Percentiles rank a stretch among this genome's conserved stretches.
These are phyloP conservation scores for Epichloe sibirici DNA, from an alignment of 2,329 filamentous ascomycete genomes.

Conservation along the genomic window DNA sequence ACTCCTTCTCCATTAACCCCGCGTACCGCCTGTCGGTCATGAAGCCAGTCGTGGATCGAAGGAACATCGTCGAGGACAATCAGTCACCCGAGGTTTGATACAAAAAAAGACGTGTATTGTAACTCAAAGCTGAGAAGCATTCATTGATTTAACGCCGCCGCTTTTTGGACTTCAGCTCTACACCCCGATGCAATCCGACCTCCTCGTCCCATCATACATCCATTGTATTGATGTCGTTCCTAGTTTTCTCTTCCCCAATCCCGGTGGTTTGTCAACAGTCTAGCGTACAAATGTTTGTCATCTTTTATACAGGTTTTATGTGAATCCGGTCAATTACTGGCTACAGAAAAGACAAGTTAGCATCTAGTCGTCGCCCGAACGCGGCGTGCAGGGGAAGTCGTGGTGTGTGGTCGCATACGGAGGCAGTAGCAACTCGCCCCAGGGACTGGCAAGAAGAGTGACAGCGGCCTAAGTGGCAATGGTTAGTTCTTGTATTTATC, in stretches of 20 bases:
- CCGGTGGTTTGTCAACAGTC: background rate
- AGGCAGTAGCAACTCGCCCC: conserved; percentile 55
- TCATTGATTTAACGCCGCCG: background rate
- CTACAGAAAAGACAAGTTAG: background rate
- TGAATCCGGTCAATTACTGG: conserved; percentile 4
- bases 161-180: background rate
- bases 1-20: background rate
- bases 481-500: conserved; percentile 5
- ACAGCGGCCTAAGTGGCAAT: conserved; percentile 21
- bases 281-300: conserved; percentile 5
- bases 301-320: conserved; percentile 17
- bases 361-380: background rate
- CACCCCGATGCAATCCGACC: background rate
- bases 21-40: background rate
- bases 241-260: background rate
- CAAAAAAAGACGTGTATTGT: background rate
- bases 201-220: background rate
- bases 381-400: background rate
- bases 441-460: conserved; percentile 54
- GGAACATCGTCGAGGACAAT: background rate
- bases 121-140: background rate
- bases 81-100: background rate
- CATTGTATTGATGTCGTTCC: background rate
- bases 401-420: conserved; percentile 32
- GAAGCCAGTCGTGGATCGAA: background rate